These are phyloP conservation scores for Russula lepida DNA, from an alignment of 768 basidiomycete genomes.

Conservation along the genomic window DNA sequence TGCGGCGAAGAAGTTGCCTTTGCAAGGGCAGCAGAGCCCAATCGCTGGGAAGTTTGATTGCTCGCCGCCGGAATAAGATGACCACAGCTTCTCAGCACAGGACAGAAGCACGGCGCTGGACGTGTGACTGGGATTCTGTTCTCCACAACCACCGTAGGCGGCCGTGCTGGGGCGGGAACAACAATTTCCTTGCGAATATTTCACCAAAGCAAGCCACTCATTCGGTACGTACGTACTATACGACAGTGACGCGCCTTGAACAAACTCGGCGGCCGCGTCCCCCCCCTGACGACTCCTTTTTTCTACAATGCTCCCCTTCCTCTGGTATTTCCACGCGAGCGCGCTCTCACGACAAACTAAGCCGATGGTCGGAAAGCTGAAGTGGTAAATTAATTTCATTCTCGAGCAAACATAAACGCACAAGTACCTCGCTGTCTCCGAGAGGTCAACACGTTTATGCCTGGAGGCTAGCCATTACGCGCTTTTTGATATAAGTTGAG, in stretches of 20 bases:
- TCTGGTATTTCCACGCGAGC: not conserved
- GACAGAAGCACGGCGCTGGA: not conserved
- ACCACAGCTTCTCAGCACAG: not conserved
- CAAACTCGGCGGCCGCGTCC: not conserved
- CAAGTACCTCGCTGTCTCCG: conserved; percentile 1
- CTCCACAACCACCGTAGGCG: not conserved
- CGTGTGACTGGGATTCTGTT: not conserved
- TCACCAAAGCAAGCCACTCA: not conserved
- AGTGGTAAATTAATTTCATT: not conserved
- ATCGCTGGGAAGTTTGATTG: not conserved
- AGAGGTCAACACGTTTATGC: conserved; percentile 12
- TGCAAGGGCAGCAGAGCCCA: not conserved
- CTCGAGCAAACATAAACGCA: not conserved
- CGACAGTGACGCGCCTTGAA: not conserved
- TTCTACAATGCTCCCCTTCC: not conserved
- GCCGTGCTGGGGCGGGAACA: not conserved
- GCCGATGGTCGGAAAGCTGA: not conserved
- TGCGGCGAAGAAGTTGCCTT: not conserved
- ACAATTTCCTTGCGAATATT: not conserved
- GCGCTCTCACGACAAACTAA: not conserved
- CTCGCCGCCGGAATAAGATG: not conserved
- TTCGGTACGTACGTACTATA: not conserved
- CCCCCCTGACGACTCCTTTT: not conserved
- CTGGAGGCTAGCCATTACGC: not conserved
- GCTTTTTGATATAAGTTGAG: not conserved